These are phyloP conservation scores for Gaeumannomyces sp. DNA, from an alignment of 2,329 filamentous ascomycete species.

Conservation along the genomic window DNA sequence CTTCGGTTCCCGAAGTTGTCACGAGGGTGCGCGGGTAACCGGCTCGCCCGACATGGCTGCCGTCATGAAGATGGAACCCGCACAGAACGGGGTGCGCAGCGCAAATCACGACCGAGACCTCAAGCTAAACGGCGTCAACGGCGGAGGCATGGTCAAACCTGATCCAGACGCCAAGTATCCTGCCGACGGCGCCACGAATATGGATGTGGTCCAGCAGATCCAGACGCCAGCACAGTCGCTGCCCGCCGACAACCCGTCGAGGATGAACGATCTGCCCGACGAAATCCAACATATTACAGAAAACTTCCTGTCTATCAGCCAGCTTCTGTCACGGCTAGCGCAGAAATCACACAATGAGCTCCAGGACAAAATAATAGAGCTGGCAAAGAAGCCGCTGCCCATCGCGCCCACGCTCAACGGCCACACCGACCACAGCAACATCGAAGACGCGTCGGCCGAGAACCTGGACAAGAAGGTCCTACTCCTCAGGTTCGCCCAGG, in stretches of 20 bases:
- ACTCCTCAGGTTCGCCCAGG: constrained; percentile 72
- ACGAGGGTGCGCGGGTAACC: neutral
- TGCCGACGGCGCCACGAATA: constrained; percentile 21
- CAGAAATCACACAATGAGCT: constrained; percentile 80
- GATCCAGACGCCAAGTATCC: constrained; percentile 22
- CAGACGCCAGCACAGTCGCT: constrained; percentile 16
- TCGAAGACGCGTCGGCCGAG: constrained; percentile 53
- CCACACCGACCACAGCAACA: constrained; percentile 32
- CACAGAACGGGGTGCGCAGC: constrained; percentile 43
- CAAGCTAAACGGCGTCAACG: constrained; percentile 38
- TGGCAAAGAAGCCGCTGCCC: constrained; percentile 62
- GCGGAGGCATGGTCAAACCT: constrained; percentile 22
- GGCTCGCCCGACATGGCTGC: constrained; percentile 13
- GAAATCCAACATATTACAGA: constrained; percentile 64
- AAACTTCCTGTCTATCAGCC: constrained; percentile 69
- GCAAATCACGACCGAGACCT: constrained; percentile 50
- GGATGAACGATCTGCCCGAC: constrained; percentile 53
- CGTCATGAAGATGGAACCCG: constrained; percentile 28
- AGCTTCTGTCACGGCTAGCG: constrained; percentile 69
- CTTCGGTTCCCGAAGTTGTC: neutral
- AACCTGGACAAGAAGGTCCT: constrained; percentile 71
- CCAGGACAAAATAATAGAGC: constrained; percentile 59
- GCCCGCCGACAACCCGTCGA: constrained; percentile 25
- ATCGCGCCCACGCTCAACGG: constrained; percentile 41
- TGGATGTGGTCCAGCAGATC: constrained; percentile 13